A percentile compares a stretch with the other conserved stretches of the same genome.
Evolutionary conservation across 495 filamentous ascomycete species (phyloP).

Genomic region (Penicillium goetzii): DNA sequence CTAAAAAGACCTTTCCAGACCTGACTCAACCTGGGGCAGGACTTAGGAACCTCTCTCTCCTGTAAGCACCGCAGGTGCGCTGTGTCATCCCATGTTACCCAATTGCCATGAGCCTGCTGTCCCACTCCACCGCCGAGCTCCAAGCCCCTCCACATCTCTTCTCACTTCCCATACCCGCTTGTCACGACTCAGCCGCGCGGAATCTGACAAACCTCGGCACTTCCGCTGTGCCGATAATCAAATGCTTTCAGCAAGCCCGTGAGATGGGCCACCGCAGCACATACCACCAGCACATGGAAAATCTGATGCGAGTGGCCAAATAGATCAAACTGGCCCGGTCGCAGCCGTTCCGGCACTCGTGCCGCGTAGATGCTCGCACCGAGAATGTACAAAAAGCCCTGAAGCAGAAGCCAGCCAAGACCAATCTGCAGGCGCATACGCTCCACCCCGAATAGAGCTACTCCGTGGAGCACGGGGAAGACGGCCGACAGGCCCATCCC

Average conservation of each 20-base stretch:
- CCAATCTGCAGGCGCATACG: constrained; percentile 73
- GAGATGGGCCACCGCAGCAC: constrained; percentile 61
- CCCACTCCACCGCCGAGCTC: constrained; percentile 24
- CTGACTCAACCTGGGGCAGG: neutral
- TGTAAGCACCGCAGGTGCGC: constrained; percentile 18
- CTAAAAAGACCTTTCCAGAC: constrained; percentile 12
- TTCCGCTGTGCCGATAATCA: constrained; percentile 56
- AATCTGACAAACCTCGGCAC: constrained; percentile 44
- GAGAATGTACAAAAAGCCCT: constrained; percentile 83
- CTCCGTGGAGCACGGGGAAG: constrained; percentile 77
- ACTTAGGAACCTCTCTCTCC: neutral
- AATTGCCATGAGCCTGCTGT: constrained; percentile 36
- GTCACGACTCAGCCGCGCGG: constrained; percentile 32
- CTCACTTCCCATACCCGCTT: neutral
- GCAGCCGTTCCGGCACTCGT: constrained; percentile 54
- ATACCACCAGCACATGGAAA: constrained; percentile 66
- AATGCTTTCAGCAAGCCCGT: constrained; percentile 61
- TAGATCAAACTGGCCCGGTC: constrained; percentile 61
- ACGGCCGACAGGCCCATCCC: constrained; percentile 83
- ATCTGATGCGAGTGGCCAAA: constrained; percentile 67
- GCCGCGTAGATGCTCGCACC: constrained; percentile 84
- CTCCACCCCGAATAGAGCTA: constrained; percentile 61
- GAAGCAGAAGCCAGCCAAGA: constrained; percentile 75
- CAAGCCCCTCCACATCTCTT: neutral
- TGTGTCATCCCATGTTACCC: constrained; percentile 35